Base-by-base conservation (phyloP, 208 protist genomes). In the Balamuthia mandrillaris region DNA sequence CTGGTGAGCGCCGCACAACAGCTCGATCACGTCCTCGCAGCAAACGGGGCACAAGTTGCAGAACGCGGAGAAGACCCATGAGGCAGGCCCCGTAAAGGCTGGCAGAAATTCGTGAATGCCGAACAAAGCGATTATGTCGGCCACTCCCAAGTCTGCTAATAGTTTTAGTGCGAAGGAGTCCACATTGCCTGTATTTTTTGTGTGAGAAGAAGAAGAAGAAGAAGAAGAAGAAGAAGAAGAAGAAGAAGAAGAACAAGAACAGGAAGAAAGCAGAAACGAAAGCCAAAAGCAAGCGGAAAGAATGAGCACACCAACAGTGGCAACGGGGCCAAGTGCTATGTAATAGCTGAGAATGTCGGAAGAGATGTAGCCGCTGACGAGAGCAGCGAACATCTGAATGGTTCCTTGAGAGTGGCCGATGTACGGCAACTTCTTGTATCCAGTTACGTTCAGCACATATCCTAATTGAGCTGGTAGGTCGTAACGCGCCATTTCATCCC, bases 401-500 rank as follows among this genome's bases (percentile, higher is more conserved):
- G 41, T 81, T 18, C 60, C 42, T 47, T 65, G 27, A 60, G 86
- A 89, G 63, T 90, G 88, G 12, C 88, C 88, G 0, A 90, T 44
- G 68, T 90, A 90, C 21, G 81, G 44, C 18, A 90, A 24, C 29
- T 45, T 52, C 1, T 27, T 5, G 0, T 49, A 31, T 10, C 45
- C n/a, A 16, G 79, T 86, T 1, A 37, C 21, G 3, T 41, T 7
- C 4, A 81, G n/a, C 4, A 79, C 58, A 16, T 86, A 87, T 52
- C 87, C 68, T 6, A 90, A 35, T 24, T 47, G 86, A 1, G 44
- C 33, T 16, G 86, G 88, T 24, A 90, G 24, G 41, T 90, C 86
- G 47, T 74, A 88, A 7, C 27, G 1, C 3, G 79, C 86, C 68
- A 89, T 87, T n/a, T 90, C 52, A 47, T 91, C 88, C 70, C 70